phyloP scores from a whole-genome alignment of 2,329 filamentous ascomycete genomes.

The Paraphaeosphaeria minitans region DNA sequence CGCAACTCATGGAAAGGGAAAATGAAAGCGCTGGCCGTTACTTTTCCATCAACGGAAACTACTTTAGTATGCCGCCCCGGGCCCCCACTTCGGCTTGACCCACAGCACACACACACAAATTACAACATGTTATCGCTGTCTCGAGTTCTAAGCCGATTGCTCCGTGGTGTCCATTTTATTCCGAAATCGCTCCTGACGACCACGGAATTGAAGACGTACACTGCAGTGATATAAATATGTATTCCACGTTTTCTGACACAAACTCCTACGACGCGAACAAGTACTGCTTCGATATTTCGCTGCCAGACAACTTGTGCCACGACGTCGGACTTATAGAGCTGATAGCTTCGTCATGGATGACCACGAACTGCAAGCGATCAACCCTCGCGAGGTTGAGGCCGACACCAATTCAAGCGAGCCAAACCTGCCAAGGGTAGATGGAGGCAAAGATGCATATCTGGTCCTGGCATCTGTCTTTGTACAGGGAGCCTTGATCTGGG shows the following conservation, averaged over 20 bases:
- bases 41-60: not conserved
- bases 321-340: not conserved
- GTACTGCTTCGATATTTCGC: too few relatives aligned
- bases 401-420: not conserved
- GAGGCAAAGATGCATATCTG: not conserved
- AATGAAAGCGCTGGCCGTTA: not conserved
- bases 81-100: conserved; percentile 2
- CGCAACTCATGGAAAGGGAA: not conserved
- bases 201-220: not conserved
- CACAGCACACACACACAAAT: not conserved
- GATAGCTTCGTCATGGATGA: not conserved
- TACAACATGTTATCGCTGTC: not conserved
- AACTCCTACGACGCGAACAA: not conserved
- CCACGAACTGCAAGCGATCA: conserved; percentile 5
- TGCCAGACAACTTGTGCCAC: too few relatives aligned
- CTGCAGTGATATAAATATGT: not conserved
- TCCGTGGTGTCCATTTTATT: not conserved
- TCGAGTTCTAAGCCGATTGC: not conserved
- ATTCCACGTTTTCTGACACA: not conserved
- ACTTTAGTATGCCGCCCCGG: conserved; percentile 2
- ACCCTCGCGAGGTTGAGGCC: not conserved
- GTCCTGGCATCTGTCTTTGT: conserved; percentile 2
- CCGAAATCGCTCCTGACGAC: not conserved
- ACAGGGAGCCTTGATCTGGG: conserved; percentile 5
- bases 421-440: not conserved